A percentile compares a stretch with the other conserved stretches of the same genome.
phyloP scores from a whole-genome alignment of 2,329 filamentous ascomycete species.

The Tolypocladium inflatum region DNA sequence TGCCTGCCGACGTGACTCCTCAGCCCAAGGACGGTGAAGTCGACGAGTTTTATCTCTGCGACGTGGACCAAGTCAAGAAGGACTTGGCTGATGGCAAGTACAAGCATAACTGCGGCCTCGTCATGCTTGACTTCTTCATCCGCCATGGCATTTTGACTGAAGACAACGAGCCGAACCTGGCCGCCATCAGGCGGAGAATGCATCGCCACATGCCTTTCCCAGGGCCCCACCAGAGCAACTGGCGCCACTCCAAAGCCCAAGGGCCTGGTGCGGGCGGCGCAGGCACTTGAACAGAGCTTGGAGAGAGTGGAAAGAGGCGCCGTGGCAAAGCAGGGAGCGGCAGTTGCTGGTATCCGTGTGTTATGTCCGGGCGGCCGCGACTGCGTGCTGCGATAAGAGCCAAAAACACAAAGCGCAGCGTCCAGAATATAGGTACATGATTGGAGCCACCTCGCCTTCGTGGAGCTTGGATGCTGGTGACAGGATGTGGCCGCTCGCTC shows the following conservation, averaged over 20 bases:
- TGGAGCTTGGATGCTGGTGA: not conserved
- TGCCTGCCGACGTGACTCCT: conserved; percentile 58
- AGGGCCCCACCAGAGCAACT: conserved; percentile 44
- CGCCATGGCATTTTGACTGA: conserved; percentile 70
- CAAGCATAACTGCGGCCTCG: conserved; percentile 85
- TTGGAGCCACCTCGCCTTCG: not conserved
- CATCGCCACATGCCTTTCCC: conserved; percentile 78
- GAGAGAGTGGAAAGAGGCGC: not conserved
- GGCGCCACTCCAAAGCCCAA: conserved; percentile 7
- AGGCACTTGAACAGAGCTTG: not conserved
- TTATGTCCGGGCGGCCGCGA: not conserved
- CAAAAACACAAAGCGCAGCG: not conserved
- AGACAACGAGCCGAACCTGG: conserved; percentile 70
- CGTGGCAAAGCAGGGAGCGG: not conserved
- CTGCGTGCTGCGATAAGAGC: not conserved
- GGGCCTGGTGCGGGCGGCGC: not conserved
- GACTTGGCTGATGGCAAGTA: conserved; percentile 66
- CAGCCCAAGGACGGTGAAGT: conserved; percentile 84
- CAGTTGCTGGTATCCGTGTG: not conserved
- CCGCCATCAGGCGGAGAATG: conserved; percentile 65
- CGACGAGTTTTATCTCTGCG: conserved; percentile 70
- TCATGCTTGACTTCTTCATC: conserved; percentile 84
- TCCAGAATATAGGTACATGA: not conserved
- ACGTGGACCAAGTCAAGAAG: conserved; percentile 63
- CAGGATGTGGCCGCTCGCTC: not conserved